Percentiles rank a stretch among this genome's conserved stretches.
Evolutionary conservation across 805 yeast genomes (phyloP).

Genomic region (Blastobotrys chiropterorum): DNA sequence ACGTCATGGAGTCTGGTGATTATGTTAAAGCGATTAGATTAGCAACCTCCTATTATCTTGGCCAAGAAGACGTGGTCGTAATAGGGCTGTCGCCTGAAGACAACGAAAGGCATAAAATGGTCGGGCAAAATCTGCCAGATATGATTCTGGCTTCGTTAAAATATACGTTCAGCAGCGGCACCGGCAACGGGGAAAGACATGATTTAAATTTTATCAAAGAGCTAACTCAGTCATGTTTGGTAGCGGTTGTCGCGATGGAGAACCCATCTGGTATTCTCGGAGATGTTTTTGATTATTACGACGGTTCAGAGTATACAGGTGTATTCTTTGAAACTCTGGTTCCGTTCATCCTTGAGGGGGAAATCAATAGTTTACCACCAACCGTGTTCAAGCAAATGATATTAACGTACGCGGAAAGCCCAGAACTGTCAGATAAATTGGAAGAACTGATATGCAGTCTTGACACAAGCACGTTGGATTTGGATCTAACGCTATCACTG

Average conservation of each 20-base stretch:
- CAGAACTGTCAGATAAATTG: slow-evolving; percentile 41
- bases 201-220: slow-evolving; percentile 8
- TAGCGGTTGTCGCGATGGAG: slow-evolving; percentile 36
- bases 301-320: slow-evolving; percentile 28
- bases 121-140: slow-evolving; percentile 50
- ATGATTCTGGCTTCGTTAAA: slow-evolving; percentile 49
- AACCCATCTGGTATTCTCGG: slow-evolving; percentile 28
- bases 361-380: slow-evolving; percentile 53
- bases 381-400: slow-evolving; percentile 57
- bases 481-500: slow-evolving; percentile 64
- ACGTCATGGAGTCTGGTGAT: slow-evolving; percentile 41
- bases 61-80: slow-evolving; percentile 43
- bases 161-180: slow-evolving; percentile 33
- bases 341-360: slow-evolving; percentile 42
- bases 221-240: slow-evolving; percentile 36
- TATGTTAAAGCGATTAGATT: slow-evolving; percentile 52
- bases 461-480: slow-evolving; percentile 63
- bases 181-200: neutral
- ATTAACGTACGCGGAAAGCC: slow-evolving; percentile 36
- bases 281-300: slow-evolving; percentile 40
- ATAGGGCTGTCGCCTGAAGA: slow-evolving; percentile 51
- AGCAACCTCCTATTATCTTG: slow-evolving; percentile 48
- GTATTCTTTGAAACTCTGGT: slow-evolving; percentile 50
- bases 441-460: slow-evolving; percentile 66
- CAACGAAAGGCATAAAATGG: slow-evolving; percentile 39